Conservation (phyloP, 164 flowering plant genomes). For the Sedum album region DNA sequence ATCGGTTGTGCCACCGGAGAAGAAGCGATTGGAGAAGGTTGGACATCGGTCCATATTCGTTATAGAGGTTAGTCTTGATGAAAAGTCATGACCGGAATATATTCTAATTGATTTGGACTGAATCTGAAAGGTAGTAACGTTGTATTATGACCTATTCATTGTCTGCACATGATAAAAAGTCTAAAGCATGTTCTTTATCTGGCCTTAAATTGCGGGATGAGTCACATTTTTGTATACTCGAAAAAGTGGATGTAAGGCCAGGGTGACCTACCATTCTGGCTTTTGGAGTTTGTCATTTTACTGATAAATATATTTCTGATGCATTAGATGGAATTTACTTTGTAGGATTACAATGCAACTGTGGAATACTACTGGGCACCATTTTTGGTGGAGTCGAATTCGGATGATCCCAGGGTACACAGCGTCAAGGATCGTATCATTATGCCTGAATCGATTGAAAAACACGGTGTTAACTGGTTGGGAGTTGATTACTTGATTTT, state of each 20-base stretch:
- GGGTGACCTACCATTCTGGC: neutral
- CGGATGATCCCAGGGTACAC: neutral
- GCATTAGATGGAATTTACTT: neutral
- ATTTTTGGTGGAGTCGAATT: neutral
- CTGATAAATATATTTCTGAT: neutral
- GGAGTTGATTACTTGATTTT: neutral
- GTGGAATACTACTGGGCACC: neutral
- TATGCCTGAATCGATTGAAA: conserved; percentile 33
- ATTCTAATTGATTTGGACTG: neutral
- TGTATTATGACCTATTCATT: neutral
- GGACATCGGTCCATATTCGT: conserved; percentile 75
- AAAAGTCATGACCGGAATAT: neutral
- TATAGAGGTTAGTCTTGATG: conserved; percentile 26
- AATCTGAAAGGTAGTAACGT: neutral
- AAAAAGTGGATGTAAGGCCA: neutral
- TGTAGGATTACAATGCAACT: neutral
- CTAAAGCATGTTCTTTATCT: neutral
- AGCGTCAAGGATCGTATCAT: neutral
- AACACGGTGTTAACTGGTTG: conserved; percentile 23
- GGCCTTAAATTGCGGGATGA: neutral
- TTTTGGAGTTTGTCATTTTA: neutral
- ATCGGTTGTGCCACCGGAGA: conserved; percentile 60
- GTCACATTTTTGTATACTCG: neutral
- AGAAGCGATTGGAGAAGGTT: conserved; percentile 58
- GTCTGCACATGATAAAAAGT: neutral